A percentile compares a stretch with the other conserved stretches of the same genome.
Evolutionary conservation across 495 filamentous ascomycete genomes (phyloP).

Genomic region (Neurospora terricola): DNA sequence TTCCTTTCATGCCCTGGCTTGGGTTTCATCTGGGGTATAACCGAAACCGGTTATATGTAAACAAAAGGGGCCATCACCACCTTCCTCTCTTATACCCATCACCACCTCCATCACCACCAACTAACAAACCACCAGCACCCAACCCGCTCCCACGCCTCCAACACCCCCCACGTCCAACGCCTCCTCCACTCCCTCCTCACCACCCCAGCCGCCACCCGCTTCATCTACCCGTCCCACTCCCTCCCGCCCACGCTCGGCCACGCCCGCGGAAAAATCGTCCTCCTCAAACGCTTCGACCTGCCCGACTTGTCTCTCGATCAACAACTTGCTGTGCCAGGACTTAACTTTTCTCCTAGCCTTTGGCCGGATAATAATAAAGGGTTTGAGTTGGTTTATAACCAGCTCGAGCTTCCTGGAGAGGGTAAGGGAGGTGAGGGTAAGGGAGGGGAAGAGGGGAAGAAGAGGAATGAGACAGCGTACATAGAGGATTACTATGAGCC

Average conservation of each 20-base stretch:
- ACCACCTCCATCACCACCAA: background rate
- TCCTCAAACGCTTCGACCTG: conserved; percentile 64
- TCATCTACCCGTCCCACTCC: conserved; percentile 53
- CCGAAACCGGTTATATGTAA: background rate
- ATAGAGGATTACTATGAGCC: conserved; percentile 90
- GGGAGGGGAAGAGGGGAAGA: conserved; percentile 3
- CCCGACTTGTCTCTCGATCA: conserved; percentile 29
- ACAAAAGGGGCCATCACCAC: background rate
- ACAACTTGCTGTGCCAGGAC: conserved; percentile 45
- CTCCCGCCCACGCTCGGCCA: conserved; percentile 58
- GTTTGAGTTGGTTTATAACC: conserved; percentile 20
- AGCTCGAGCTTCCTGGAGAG: no score
- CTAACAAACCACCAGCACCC: background rate
- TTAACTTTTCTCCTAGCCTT: conserved; percentile 61
- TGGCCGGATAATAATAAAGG: conserved; percentile 73
- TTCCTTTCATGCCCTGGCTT: background rate
- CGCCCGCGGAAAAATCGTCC: conserved; percentile 65
- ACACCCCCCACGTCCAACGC: conserved; percentile 40
- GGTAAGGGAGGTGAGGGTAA: background rate
- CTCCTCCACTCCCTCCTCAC: conserved; percentile 55
- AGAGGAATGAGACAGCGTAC: conserved; percentile 54
- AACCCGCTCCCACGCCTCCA: conserved; percentile 25
- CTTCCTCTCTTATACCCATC: background rate
- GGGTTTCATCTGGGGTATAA: background rate
- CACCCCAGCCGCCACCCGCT: conserved; percentile 47